Base-by-base conservation (phyloP, 2,329 filamentous ascomycete species). In the Colletotrichum caudatum region DNA sequence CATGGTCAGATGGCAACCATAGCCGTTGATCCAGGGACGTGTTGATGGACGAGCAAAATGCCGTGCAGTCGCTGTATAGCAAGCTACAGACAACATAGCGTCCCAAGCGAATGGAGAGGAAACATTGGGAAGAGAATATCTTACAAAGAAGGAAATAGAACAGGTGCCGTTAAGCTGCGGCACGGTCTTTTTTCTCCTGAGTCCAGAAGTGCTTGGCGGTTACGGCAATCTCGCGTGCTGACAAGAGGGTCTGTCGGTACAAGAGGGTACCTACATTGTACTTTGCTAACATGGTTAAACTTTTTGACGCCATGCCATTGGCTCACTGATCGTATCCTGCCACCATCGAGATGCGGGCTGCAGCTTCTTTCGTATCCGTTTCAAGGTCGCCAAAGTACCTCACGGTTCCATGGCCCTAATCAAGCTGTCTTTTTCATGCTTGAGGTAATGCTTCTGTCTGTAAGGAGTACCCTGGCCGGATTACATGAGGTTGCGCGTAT, bases 201-300 rank as follows among this genome's bases (percentile, higher is more conserved):
- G 65, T 69, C 69, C 65, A 72, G 65, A 72, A 64, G 69, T 60
- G 60, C 65, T 72, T 72, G 65, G 69, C 69, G 57, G 48, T 39
- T 71, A 54, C 48, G 53, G 59, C 65, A 71, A 71, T 71, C 69
- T 71, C 69, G 69, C 69, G 51, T 64, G 66, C 65, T 39, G 33
- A 48, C 46, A 54, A 48, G 37, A 59, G n/a, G 9, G 20, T 37
- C 8, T 37, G 35, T 39, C 18, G 39, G 35, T 64, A 71, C 69
- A 46, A 46, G n/a, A 33, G 16, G 39, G 26, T 69, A 71, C 65
- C 63, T 69, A 69, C 60, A 51, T 69, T 29, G 37, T 69, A 69
- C 60, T 60, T 72, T 29, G 37, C 41, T 2, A 48, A 16, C 23
- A 18, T 20, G 65, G 26, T 60, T 64, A 64, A 64, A 54, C 59